These are phyloP conservation scores for Plectranthus barbatus DNA, from an alignment of 257 asterid species.

Conservation along the genomic window DNA sequence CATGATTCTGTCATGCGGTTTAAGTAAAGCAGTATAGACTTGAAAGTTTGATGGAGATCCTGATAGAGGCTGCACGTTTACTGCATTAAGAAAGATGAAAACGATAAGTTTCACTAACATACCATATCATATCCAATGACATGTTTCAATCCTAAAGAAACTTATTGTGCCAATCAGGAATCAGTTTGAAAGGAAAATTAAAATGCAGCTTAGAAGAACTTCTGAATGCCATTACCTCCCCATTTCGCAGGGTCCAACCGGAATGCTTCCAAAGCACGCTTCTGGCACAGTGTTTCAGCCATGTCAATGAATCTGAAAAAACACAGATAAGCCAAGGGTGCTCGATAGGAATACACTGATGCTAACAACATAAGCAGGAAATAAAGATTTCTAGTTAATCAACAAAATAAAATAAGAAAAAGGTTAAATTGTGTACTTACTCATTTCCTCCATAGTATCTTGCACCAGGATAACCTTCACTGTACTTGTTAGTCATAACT, in stretches of 20 bases:
- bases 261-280: constrained; percentile 77
- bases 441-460: constrained; percentile 94
- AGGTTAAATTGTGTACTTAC: constrained; percentile 25
- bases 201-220: too few species aligned
- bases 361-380: too few species aligned
- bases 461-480: constrained; percentile 97
- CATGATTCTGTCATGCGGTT: constrained; percentile 87
- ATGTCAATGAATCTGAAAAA: constrained; percentile 66
- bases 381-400: too few species aligned
- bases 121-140: neutral
- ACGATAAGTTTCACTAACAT: neutral
- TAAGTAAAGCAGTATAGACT: constrained; percentile 77
- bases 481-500: constrained; percentile 88
- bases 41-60: constrained; percentile 88
- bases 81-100: constrained; percentile 30
- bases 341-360: too few species aligned
- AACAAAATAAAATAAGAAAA: too few species aligned
- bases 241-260: constrained; percentile 85
- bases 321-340: too few species aligned
- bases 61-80: constrained; percentile 82
- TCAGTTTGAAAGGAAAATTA: too few species aligned
- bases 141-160: neutral
- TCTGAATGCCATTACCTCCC: constrained; percentile 66
- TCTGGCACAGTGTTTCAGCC: constrained; percentile 87
- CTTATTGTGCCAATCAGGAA: too few species aligned